Conservation (phyloP, 2,329 filamentous ascomycete species). For the Penicillium freii region DNA sequence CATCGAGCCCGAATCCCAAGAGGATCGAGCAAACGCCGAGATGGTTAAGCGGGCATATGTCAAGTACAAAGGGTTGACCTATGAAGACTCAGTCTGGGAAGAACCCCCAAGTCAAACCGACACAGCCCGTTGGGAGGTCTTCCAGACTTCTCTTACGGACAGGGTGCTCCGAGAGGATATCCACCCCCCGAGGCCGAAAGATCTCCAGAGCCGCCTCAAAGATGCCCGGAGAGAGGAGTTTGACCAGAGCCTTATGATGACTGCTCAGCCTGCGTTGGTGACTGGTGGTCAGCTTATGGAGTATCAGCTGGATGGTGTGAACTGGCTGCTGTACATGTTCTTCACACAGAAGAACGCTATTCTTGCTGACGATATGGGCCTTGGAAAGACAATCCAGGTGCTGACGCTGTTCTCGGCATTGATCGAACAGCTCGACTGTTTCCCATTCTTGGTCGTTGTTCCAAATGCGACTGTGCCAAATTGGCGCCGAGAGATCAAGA, state of each 20-base stretch:
- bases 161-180: slow-evolving; percentile 80
- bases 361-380: slow-evolving; percentile 94
- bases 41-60: slow-evolving; percentile 73
- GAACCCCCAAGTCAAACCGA: slow-evolving; percentile 66
- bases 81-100: slow-evolving; percentile 92
- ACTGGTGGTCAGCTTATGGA: slow-evolving; percentile 81
- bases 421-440: slow-evolving; percentile 68
- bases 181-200: slow-evolving; percentile 52
- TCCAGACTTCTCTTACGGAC: slow-evolving; percentile 78
- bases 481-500: slow-evolving; percentile 93
- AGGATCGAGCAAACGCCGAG: slow-evolving; percentile 67
- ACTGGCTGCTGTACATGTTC: slow-evolving; percentile 93
- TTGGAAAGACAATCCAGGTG: slow-evolving; percentile 95
- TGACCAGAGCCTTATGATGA: slow-evolving; percentile 61
- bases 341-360: slow-evolving; percentile 80
- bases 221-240: slow-evolving; percentile 68
- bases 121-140: slow-evolving; percentile 69
- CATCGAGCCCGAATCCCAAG: slow-evolving; percentile 55
- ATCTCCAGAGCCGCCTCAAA: slow-evolving; percentile 66
- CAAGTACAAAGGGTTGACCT: slow-evolving; percentile 89
- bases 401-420: slow-evolving; percentile 77
- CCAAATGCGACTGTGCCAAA: slow-evolving; percentile 97
- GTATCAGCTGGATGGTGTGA: slow-evolving; percentile 89
- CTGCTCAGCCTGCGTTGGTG: slow-evolving; percentile 70
- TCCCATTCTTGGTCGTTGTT: slow-evolving; percentile 89